These are phyloP conservation scores for Candida railenensis DNA, from an alignment of 805 yeast species.

Conservation along the genomic window DNA sequence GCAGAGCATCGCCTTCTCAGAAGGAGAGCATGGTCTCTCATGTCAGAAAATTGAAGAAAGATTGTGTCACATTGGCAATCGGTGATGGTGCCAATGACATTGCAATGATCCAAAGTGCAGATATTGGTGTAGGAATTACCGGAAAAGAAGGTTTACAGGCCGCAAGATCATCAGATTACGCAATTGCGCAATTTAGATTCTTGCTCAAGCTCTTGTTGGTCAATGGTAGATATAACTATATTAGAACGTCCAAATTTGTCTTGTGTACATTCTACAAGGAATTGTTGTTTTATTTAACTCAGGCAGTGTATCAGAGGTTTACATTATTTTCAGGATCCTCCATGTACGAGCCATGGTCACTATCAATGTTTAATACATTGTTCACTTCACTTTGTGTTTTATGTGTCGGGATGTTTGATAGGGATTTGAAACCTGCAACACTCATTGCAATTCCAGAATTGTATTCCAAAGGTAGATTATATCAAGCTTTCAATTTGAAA, in stretches of 20 bases:
- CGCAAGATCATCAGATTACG: conserved; percentile 89
- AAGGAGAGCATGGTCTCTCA: conserved; percentile 85
- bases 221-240: conserved; percentile 94
- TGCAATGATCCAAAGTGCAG: conserved; percentile 99
- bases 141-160: conserved; percentile 98
- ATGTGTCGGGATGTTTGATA: conserved; percentile 93
- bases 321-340: conserved; percentile 92
- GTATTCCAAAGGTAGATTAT: conserved; percentile 72
- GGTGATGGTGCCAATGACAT: conserved; percentile 99
- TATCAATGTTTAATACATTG: conserved; percentile 94
- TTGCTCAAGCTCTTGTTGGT: conserved; percentile 80
- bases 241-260: conserved; percentile 88
- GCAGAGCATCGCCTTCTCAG: conserved; percentile 97
- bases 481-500: conserved; percentile 68
- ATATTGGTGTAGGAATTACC: conserved; percentile 95
- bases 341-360: conserved; percentile 91
- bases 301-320: conserved; percentile 80
- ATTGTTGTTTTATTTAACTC: conserved; percentile 83
- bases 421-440: conserved; percentile 85
- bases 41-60: conserved; percentile 68
- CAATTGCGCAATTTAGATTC: conserved; percentile 91
- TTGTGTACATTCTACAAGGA: conserved; percentile 95
- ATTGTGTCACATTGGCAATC: conserved; percentile 85
- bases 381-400: conserved; percentile 92
- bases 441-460: conserved; percentile 89